Percentiles rank a stretch among this genome's conserved stretches.
Evolutionary conservation across 805 yeast genomes (phyloP).

Genomic region (Yarrowia sp.): DNA sequence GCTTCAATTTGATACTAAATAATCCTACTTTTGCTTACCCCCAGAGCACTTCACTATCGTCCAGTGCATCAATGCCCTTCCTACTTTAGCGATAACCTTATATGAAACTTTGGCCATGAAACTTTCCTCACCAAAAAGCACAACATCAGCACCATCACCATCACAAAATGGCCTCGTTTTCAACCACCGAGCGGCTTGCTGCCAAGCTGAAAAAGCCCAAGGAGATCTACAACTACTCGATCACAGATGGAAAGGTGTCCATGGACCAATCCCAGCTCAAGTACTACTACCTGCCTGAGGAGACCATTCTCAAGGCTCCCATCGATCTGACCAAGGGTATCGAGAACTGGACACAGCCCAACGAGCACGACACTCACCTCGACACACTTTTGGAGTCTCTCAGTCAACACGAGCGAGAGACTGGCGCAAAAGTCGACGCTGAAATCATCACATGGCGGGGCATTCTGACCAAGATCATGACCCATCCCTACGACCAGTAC

Average conservation of each 20-base stretch:
- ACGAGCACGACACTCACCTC: conserved; percentile 47
- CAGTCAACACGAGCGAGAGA: conserved; percentile 51
- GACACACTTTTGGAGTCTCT: conserved; percentile 58
- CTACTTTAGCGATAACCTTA: not conserved
- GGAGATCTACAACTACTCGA: conserved; percentile 67
- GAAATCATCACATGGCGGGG: conserved; percentile 87
- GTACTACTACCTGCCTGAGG: conserved; percentile 82
- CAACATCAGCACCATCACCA: not conserved
- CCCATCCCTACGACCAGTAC: conserved; percentile 56
- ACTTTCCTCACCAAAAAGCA: not conserved
- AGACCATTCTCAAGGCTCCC: conserved; percentile 54
- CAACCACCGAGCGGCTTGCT: conserved; percentile 34
- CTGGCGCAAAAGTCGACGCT: conserved; percentile 49
- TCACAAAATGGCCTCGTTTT: conserved; percentile 26
- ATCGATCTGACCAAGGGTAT: conserved; percentile 67
- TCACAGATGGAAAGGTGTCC: conserved; percentile 51
- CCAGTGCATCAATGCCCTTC: no score
- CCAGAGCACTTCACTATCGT: no score
- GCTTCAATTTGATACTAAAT: not conserved
- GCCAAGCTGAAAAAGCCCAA: conserved; percentile 82
- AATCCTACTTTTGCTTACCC: no score
- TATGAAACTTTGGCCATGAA: not conserved
- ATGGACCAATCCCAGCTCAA: conserved; percentile 51
- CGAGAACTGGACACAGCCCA: conserved; percentile 57
- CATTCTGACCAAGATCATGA: conserved; percentile 67